Evolutionary conservation across 2,329 filamentous ascomycete genomes (phyloP).

Genomic region (Scortechinia acanthostroma): DNA sequence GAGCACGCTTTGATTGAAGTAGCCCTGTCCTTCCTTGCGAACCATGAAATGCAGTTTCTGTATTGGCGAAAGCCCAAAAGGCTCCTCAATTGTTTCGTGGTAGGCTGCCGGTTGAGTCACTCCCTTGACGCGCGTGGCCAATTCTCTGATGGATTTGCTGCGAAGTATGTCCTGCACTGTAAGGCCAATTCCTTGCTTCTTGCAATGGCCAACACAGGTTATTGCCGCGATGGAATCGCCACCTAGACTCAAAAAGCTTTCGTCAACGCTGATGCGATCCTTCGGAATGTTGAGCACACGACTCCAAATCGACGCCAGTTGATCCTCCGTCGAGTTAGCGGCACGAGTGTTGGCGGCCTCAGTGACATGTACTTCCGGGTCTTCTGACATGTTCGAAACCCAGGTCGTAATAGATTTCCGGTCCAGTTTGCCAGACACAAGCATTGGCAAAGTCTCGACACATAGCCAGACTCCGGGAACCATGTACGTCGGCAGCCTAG

Average conservation of each 20-base stretch:
- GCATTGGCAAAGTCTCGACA: conserved; percentile 16
- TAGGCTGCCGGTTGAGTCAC: conserved; percentile 9
- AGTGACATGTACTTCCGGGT: background rate
- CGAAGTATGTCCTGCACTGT: background rate
- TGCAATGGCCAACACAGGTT: conserved; percentile 12
- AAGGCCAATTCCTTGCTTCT: background rate
- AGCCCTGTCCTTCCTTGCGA: background rate
- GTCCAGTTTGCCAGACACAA: background rate
- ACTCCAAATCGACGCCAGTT: conserved; percentile 21
- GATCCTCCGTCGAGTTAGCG: conserved; percentile 16
- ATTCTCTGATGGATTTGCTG: conserved; percentile 8
- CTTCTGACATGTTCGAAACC: background rate
- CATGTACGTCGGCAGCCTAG: conserved; percentile 11
- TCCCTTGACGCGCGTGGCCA: conserved; percentile 18
- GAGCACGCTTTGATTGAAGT: background rate
- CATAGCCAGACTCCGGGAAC: conserved; percentile 16
- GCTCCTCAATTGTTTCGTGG: background rate
- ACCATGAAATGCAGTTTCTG: background rate
- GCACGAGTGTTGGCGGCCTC: conserved; percentile 4
- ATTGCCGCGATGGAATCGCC: conserved; percentile 44
- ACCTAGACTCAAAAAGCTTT: conserved; percentile 37
- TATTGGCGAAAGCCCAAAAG: background rate
- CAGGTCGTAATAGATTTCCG: background rate
- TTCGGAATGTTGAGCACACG: conserved; percentile 24
- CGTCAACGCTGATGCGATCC: conserved; percentile 13